Evolutionary conservation across 1,139 yeast species (phyloP).

Genomic region (Blastobotrys serpentis): DNA sequence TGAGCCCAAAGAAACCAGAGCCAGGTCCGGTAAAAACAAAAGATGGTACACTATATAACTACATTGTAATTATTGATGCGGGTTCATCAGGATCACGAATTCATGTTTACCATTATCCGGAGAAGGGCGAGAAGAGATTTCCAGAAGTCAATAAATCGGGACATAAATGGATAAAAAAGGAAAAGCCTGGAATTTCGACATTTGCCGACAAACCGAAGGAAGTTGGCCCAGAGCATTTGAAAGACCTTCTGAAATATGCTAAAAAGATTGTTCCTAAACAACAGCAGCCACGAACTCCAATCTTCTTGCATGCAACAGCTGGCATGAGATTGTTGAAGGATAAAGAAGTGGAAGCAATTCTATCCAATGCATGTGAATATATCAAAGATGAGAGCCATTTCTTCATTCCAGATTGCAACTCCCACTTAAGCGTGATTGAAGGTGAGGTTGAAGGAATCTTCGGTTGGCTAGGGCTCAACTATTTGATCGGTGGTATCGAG

Average conservation of each 20-base stretch:
- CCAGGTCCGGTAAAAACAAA: slow-evolving; percentile 21
- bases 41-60: slow-evolving; percentile 56
- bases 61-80: slow-evolving; percentile 73
- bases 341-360: slow-evolving; percentile 50
- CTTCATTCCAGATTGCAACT: slow-evolving; percentile 49
- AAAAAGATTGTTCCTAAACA: slow-evolving; percentile 59
- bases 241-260: slow-evolving; percentile 53
- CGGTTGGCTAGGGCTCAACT: slow-evolving; percentile 79
- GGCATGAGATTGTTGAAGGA: slow-evolving; percentile 70
- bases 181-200: slow-evolving; percentile 67
- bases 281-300: slow-evolving; percentile 70
- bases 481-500: slow-evolving; percentile 60
- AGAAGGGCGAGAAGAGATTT: slow-evolving; percentile 28
- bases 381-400: slow-evolving; percentile 54
- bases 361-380: slow-evolving; percentile 56
- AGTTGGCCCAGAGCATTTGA: slow-evolving; percentile 59
- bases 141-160: slow-evolving; percentile 49
- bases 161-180: slow-evolving; percentile 57
- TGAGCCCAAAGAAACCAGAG: slow-evolving; percentile 7
- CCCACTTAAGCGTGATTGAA: slow-evolving; percentile 65
- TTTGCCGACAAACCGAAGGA: slow-evolving; percentile 51
- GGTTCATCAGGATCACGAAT: slow-evolving; percentile 83
- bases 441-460: slow-evolving; percentile 80
- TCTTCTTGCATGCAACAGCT: slow-evolving; percentile 77
- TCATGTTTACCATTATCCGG: slow-evolving; percentile 65